Evolutionary conservation across 768 basidiomycete species (phyloP).

Genomic region (Austroboletus eburneus): DNA sequence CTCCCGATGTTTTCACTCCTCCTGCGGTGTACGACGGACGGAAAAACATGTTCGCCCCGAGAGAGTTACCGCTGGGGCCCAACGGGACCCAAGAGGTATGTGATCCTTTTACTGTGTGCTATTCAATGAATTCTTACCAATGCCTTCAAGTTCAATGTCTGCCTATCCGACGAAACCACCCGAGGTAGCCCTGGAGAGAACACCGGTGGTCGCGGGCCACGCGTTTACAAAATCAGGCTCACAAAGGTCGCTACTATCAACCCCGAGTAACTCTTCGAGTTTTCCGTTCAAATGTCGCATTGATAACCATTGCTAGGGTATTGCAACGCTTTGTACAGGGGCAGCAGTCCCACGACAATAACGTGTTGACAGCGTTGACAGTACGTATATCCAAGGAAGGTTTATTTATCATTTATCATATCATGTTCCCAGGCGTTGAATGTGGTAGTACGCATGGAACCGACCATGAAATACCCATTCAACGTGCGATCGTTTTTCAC

Average conservation of each 20-base stretch:
- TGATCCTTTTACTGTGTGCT: slow-evolving; percentile 1
- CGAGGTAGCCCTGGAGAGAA: slow-evolving; percentile 32
- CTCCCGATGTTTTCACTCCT: slow-evolving; percentile 67
- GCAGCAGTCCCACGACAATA: slow-evolving; percentile 63
- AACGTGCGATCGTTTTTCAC: slow-evolving; percentile 76
- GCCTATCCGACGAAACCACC: slow-evolving; percentile 39
- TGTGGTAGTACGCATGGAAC: slow-evolving; percentile 72
- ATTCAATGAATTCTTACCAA: slow-evolving; percentile 3
- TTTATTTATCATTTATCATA: not conserved
- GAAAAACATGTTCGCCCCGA: slow-evolving; percentile 68
- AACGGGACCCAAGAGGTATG: slow-evolving; percentile 49
- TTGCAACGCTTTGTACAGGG: slow-evolving; percentile 61
- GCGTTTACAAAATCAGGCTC: slow-evolving; percentile 62
- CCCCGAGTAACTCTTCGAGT: slow-evolving; percentile 39
- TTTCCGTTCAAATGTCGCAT: slow-evolving; percentile 20
- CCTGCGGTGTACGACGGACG: slow-evolving; percentile 74
- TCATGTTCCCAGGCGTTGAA: slow-evolving; percentile 53
- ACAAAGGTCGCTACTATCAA: slow-evolving; percentile 57
- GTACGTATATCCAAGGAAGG: slow-evolving; percentile 30
- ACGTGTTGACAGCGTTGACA: slow-evolving; percentile 62
- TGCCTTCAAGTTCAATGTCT: slow-evolving; percentile 54
- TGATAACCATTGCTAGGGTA: slow-evolving; percentile 40
- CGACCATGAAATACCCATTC: slow-evolving; percentile 63
- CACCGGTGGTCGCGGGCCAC: slow-evolving; percentile 42
- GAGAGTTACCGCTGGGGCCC: slow-evolving; percentile 57